These are phyloP conservation scores for Isoetes taiwanensis DNA, from an alignment of 75 land plant species.

Conservation along the genomic window DNA sequence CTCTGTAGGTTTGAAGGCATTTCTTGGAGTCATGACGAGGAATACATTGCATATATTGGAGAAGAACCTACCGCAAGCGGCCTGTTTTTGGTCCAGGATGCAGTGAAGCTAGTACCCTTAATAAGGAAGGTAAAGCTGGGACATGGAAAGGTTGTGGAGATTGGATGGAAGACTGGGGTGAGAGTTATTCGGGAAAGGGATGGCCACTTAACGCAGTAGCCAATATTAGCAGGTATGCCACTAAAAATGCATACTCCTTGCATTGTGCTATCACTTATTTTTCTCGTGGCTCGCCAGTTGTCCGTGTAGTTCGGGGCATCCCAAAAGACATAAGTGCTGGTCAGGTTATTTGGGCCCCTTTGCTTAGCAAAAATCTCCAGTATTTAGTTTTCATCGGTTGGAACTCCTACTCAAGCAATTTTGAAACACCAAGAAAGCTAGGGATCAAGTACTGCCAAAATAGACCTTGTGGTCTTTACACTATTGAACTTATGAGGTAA, in stretches of 20 bases:
- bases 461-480: slow-evolving; percentile 82
- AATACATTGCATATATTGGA: slow-evolving; percentile 76
- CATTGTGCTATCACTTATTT: too few relatives aligned
- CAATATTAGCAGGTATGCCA: slow-evolving; percentile 38
- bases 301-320: slow-evolving; percentile 53
- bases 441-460: slow-evolving; percentile 93
- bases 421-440: slow-evolving; percentile 44
- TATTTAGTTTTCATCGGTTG: slow-evolving; percentile 89
- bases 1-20: slow-evolving; percentile 91
- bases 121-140: slow-evolving; percentile 43
- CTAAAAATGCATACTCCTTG: too few relatives aligned
- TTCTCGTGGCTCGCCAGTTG: too few relatives aligned
- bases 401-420: slow-evolving; percentile 33
- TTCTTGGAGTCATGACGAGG: slow-evolving; percentile 82
- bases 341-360: slow-evolving; percentile 91
- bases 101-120: slow-evolving; percentile 21
- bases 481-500: too few relatives aligned
- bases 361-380: slow-evolving; percentile 12
- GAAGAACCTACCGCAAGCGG: slow-evolving; percentile 59
- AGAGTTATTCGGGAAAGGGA: slow-evolving; percentile 70
- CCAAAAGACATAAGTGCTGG: slow-evolving; percentile 55
- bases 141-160: slow-evolving; percentile 98
- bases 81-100: slow-evolving; percentile 58
- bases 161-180: slow-evolving; percentile 96
- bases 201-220: slow-evolving; percentile 65